phyloP scores from a whole-genome alignment of 495 filamentous ascomycete species.

The Hypoxylon intermedium region DNA sequence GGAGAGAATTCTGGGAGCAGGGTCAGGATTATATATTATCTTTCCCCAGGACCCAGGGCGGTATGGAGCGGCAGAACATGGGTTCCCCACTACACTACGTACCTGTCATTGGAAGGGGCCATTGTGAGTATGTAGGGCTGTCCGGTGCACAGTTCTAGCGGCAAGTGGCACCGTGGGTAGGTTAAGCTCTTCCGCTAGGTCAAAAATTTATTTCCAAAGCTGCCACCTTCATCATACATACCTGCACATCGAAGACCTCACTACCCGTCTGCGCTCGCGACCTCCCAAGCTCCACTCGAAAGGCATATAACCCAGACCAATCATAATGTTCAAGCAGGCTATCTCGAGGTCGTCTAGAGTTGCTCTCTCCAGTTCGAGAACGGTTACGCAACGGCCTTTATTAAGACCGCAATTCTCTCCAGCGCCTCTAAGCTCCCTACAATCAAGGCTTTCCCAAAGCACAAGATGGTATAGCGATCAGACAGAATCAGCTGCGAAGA shows the following conservation, averaged over 20 bases:
- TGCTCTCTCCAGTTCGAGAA: constrained; percentile 36
- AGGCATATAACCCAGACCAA: constrained; percentile 14
- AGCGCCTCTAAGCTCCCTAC: constrained; percentile 38
- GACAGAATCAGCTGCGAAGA: constrained; percentile 45
- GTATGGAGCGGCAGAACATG: constrained; percentile 25
- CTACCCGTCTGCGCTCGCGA: constrained; percentile 21
- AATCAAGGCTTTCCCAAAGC: constrained; percentile 29
- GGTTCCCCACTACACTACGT: constrained; percentile 2
- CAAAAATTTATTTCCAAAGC: constrained; percentile 27
- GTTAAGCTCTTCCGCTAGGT: constrained; percentile 2
- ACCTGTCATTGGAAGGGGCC: neutral
- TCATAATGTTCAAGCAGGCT: constrained; percentile 54
- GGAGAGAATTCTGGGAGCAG: constrained; percentile 16
- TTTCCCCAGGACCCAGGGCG: constrained; percentile 8
- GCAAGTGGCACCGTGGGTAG: neutral
- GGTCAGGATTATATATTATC: constrained; percentile 19
- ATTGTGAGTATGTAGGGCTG: neutral
- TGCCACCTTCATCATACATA: constrained; percentile 7
- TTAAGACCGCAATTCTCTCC: constrained; percentile 43
- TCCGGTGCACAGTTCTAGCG: neutral
- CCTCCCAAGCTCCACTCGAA: constrained; percentile 9
- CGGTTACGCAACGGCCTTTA: constrained; percentile 38
- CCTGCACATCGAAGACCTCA: neutral
- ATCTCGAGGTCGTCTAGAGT: constrained; percentile 50
- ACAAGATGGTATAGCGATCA: constrained; percentile 58